Evolutionary conservation across 257 asterid genomes (phyloP), one percentile per base, ranked within the genome.

Genomic region (Nicotiana benthamiana): DNA sequence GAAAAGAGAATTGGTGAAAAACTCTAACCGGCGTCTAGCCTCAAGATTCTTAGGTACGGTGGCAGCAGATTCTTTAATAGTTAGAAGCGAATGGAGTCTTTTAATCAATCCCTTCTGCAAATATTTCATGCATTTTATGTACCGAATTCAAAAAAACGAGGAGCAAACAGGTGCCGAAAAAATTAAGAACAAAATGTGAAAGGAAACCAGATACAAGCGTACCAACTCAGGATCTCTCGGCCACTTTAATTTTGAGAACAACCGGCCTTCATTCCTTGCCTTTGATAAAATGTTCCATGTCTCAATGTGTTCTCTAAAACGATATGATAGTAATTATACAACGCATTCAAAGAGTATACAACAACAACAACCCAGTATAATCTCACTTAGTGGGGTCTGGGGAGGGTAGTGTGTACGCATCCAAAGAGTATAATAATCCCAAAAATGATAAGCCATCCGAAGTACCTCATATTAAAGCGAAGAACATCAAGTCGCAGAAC

Each of bases 31-130:
- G 82, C 99, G 92, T 80, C 96, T 85, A 48, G 99, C 99, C 89
- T 95, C 99, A 13, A 95, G 99, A 87, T 93, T 95, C 76, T 82
- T 87, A 9, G 99, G 99, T 79, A 93, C 72, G 79, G 84, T 93
- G 80, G 98, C 97, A 64, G 98, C 98, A 18, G 99, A 95, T 79
- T 93, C 99, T 85, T 93, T 90, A 86, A 92, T 89, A 67, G 98
- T 92, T 67, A 93, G 89, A 68, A 95, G 92, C 27, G 98, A 94
- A 89, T 92, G 87, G 80, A 93, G 86, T 85, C 98, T 89, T 85
- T 89, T 87, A 68, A 93, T 87, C 87, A 90, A 97, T 30, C 91
- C 84, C 90, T 84, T 95, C 99, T 95, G 87, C 85, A 86, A 67
- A 87, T 36, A 79, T 82, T 82, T 65, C 30, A 57, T 36, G 82